A percentile compares a stretch with the other conserved stretches of the same genome.
phyloP scores from a whole-genome alignment of 805 yeast genomes.

The Metschnikowia picachoensis region DNA sequence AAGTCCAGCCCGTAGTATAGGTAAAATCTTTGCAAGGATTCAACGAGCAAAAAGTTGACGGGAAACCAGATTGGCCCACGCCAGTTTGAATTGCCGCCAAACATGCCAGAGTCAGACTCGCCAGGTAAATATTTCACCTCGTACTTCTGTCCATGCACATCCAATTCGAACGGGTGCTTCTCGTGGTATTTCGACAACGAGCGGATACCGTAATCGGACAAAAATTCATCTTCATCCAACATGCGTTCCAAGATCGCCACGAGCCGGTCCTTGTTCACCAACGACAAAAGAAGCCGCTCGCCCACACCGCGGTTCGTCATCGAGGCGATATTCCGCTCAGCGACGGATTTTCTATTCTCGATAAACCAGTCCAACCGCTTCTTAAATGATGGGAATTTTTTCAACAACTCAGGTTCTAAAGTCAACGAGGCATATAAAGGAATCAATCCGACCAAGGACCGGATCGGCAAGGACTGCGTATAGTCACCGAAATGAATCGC shows the following conservation, averaged over 20 bases:
- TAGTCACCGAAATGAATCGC: conserved; percentile 77
- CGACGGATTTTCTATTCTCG: conserved; percentile 61
- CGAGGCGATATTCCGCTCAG: conserved; percentile 81
- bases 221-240: conserved; percentile 83
- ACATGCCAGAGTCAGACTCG: conserved; percentile 87
- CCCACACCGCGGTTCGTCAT: conserved; percentile 80
- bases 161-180: conserved; percentile 78
- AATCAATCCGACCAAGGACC: conserved; percentile 87
- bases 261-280: conserved; percentile 78
- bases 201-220: conserved; percentile 81
- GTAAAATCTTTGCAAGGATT: conserved; percentile 81
- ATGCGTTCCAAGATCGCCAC: conserved; percentile 69
- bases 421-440: conserved; percentile 89
- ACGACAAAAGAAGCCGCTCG: conserved; percentile 71
- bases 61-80: conserved; percentile 98
- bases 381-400: conserved; percentile 76
- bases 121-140: conserved; percentile 77
- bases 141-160: conserved; percentile 71
- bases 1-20: conserved; percentile 83
- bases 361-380: conserved; percentile 83
- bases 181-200: conserved; percentile 85
- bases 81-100: conserved; percentile 97
- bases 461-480: conserved; percentile 70
- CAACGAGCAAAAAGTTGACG: conserved; percentile 78
- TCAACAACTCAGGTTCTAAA: conserved; percentile 76